Percentiles rank a stretch among this genome's conserved stretches.
phyloP scores from a whole-genome alignment of 108 stramenopile species.

The Cyclostephanos tholiformis region DNA sequence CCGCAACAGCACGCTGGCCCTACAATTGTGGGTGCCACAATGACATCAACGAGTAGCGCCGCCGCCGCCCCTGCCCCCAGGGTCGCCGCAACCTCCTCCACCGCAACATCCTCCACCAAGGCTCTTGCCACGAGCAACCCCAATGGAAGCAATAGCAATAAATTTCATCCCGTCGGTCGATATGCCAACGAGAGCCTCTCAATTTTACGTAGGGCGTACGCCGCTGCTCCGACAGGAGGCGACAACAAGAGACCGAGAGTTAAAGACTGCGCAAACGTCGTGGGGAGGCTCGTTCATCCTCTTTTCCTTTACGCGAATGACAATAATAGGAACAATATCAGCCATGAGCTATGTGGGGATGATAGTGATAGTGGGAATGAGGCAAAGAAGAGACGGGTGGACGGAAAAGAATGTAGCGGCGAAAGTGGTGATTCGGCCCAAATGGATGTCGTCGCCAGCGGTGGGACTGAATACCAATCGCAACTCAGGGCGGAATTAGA shows the following conservation, averaged over 20 bases:
- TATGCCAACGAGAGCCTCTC: slow-evolving; percentile 3
- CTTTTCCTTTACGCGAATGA: slow-evolving; percentile 12
- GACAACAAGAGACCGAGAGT: slow-evolving; percentile 11
- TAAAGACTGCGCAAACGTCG: slow-evolving; percentile 1
- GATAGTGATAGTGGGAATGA: background rate
- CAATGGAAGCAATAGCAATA: background rate
- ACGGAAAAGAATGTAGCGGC: background rate
- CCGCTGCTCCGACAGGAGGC: background rate
- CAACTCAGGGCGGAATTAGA: slow-evolving; percentile 27
- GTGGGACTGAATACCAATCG: background rate
- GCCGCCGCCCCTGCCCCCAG: background rate
- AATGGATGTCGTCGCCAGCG: slow-evolving; percentile 1
- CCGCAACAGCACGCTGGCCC: slow-evolving; percentile 14
- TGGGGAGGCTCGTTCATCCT: slow-evolving; percentile 30
- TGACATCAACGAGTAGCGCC: background rate
- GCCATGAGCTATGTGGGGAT: background rate
- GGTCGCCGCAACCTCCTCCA: background rate
- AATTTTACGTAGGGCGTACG: slow-evolving; percentile 3
- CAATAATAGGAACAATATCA: background rate
- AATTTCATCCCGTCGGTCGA: slow-evolving; percentile 9
- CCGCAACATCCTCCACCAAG: background rate
- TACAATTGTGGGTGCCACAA: slow-evolving; percentile 10
- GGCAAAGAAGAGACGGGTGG: background rate
- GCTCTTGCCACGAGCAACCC: background rate
- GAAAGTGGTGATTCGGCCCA: background rate